phyloP scores from a whole-genome alignment of 1,139 yeast species.

The Taphrina confusa region DNA sequence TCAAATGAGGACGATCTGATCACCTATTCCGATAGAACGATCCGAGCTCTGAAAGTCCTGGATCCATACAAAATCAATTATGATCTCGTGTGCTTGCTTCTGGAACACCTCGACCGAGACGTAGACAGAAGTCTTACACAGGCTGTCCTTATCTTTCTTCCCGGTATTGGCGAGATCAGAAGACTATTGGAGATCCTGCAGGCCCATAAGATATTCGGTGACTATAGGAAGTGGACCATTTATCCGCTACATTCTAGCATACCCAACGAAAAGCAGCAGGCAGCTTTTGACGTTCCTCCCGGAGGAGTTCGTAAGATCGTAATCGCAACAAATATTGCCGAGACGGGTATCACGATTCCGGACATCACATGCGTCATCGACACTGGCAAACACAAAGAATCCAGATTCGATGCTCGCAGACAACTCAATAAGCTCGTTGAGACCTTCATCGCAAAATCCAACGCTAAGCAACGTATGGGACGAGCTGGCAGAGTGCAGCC shows the following conservation, averaged over 20 bases:
- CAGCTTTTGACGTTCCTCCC: conserved; percentile 60
- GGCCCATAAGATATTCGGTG: conserved; percentile 54
- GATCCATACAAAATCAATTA: conserved; percentile 36
- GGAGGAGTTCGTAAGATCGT: conserved; percentile 62
- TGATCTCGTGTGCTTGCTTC: conserved; percentile 35
- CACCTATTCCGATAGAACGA: conserved; percentile 20
- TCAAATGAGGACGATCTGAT: conserved; percentile 12
- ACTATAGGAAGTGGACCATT: conserved; percentile 54
- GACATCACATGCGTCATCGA: conserved; percentile 82
- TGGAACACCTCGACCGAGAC: conserved; percentile 23
- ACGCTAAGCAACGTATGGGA: conserved; percentile 76
- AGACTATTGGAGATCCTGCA: conserved; percentile 67
- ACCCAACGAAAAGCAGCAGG: conserved; percentile 60
- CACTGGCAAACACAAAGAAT: conserved; percentile 68
- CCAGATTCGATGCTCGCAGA: conserved; percentile 59
- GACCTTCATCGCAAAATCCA: conserved; percentile 76
- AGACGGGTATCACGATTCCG: conserved; percentile 75
- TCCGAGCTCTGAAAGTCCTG: conserved; percentile 19
- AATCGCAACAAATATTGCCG: conserved; percentile 74
- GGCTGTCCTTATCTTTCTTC: conserved; percentile 70
- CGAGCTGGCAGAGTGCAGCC: conserved; percentile 81
- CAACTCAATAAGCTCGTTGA: conserved; percentile 67
- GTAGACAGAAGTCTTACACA: conserved; percentile 45
- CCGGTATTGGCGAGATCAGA: conserved; percentile 76
- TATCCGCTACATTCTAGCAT: conserved; percentile 78